These are phyloP conservation scores for Tuber borchii DNA, from an alignment of 495 filamentous ascomycete genomes.

Conservation along the genomic window DNA sequence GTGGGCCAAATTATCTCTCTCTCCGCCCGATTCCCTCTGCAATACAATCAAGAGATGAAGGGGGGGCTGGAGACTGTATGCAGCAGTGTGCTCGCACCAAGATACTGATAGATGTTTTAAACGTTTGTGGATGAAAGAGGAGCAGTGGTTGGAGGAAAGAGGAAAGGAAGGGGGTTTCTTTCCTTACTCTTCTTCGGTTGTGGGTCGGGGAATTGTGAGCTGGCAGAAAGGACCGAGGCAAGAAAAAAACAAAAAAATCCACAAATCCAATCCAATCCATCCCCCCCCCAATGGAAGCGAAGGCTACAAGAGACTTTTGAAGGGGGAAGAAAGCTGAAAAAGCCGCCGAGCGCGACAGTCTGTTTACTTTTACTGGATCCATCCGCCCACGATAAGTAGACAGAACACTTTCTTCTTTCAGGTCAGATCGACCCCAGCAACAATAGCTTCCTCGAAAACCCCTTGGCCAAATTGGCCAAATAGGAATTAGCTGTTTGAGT, in stretches of 20 bases:
- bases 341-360: constrained; percentile 23
- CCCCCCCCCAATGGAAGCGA: constrained; percentile 12
- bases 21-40: background rate
- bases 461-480: background rate
- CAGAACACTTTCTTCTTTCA: background rate
- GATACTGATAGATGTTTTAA: constrained; percentile 2
- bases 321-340: constrained; percentile 13
- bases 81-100: constrained; percentile 12
- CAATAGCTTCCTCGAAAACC: background rate
- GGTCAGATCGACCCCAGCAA: background rate
- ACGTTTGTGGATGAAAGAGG: constrained; percentile 10
- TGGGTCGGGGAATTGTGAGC: constrained; percentile 17
- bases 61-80: constrained; percentile 31
- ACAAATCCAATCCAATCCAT: constrained; percentile 11
- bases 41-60: constrained; percentile 4
- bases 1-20: background rate
- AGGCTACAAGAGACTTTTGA: constrained; percentile 2
- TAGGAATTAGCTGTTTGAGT: too few relatives aligned
- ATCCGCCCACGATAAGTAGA: background rate
- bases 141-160: constrained; percentile 29
- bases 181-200: constrained; percentile 7
- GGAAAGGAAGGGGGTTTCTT: constrained; percentile 24
- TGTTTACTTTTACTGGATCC: constrained; percentile 5
- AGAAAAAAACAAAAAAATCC: constrained; percentile 11
- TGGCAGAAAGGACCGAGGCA: constrained; percentile 31